Percentiles rank a stretch among this genome's conserved stretches.
phyloP scores from a whole-genome alignment of 192 early-diverging fungal species.

The Piromyces finnis region DNA sequence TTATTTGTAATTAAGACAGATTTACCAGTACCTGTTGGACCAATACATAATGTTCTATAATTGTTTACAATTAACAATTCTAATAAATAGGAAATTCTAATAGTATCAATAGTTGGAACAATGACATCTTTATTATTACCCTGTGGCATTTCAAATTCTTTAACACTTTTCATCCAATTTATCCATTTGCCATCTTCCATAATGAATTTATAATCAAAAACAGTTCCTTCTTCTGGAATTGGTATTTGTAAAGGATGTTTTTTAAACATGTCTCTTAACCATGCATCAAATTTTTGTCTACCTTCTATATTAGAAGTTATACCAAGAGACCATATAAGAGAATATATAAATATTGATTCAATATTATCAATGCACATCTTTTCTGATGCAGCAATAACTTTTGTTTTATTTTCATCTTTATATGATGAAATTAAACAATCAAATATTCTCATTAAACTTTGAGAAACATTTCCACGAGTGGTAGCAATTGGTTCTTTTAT shows the following conservation, averaged over 20 bases:
- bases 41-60: constrained; percentile 35
- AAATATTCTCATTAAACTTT: constrained; percentile 27
- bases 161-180: constrained; percentile 11
- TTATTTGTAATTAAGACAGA: constrained; percentile 36
- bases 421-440: constrained; percentile 24
- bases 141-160: constrained; percentile 27
- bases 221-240: constrained; percentile 18
- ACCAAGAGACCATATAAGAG: constrained; percentile 29
- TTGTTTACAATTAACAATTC: constrained; percentile 20
- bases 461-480: constrained; percentile 20
- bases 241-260: constrained; percentile 12
- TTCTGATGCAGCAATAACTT: constrained; percentile 3
- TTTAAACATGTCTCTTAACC: constrained; percentile 7
- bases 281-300: constrained; percentile 17
- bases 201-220: constrained; percentile 34
- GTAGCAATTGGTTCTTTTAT: constrained; percentile 32
- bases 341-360: constrained; percentile 28
- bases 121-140: constrained; percentile 32
- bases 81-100: constrained; percentile 26
- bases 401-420: constrained; percentile 5
- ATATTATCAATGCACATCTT: neutral
- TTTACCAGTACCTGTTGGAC: constrained; percentile 39
- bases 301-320: constrained; percentile 23
- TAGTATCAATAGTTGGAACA: constrained; percentile 38
- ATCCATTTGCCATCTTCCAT: constrained; percentile 1